These are phyloP conservation scores for Leishmania aethiopica DNA, from an alignment of 208 protist species.

Conservation along the genomic window DNA sequence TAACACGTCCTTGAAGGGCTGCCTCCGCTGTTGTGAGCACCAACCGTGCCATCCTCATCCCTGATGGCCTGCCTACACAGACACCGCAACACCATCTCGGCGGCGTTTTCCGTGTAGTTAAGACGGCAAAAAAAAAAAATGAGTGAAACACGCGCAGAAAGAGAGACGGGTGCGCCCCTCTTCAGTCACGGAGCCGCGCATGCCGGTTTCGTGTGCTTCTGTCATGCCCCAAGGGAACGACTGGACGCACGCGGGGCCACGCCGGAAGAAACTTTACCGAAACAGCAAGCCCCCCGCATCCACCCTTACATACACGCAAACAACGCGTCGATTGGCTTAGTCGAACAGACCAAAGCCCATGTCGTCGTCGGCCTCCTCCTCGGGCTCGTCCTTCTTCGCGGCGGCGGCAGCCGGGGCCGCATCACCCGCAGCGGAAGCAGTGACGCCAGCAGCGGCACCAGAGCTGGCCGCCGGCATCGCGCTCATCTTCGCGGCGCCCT, in stretches of 20 bases:
- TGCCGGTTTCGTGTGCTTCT: neutral
- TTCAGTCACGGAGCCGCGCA: too few species aligned
- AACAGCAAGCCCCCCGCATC: too few species aligned
- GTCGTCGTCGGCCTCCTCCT: constrained; percentile 90
- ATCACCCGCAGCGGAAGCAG: constrained; percentile 33
- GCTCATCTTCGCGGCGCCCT: constrained; percentile 85
- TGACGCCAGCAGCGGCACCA: constrained; percentile 35
- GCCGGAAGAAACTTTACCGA: too few species aligned
- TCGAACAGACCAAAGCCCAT: constrained; percentile 85
- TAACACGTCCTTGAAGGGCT: too few species aligned
- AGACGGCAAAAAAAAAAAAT: too few species aligned
- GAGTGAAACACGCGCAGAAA: too few species aligned
- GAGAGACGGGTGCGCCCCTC: too few species aligned
- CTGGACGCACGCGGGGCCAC: too few species aligned
- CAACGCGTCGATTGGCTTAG: neutral
- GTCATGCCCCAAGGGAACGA: neutral
- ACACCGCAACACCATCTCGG: too few species aligned
- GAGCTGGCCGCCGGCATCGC: constrained; percentile 45
- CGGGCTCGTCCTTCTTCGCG: constrained; percentile 60
- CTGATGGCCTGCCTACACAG: neutral
- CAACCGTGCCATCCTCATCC: neutral
- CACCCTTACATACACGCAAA: too few species aligned
- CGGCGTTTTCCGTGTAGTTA: too few species aligned
- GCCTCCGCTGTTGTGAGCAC: too few species aligned
- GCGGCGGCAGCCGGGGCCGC: constrained; percentile 46